A percentile compares a stretch with the other conserved stretches of the same genome.
These are phyloP conservation scores for Ascochyta viciae-villosae DNA, from an alignment of 2,329 filamentous ascomycete genomes.

Conservation along the genomic window DNA sequence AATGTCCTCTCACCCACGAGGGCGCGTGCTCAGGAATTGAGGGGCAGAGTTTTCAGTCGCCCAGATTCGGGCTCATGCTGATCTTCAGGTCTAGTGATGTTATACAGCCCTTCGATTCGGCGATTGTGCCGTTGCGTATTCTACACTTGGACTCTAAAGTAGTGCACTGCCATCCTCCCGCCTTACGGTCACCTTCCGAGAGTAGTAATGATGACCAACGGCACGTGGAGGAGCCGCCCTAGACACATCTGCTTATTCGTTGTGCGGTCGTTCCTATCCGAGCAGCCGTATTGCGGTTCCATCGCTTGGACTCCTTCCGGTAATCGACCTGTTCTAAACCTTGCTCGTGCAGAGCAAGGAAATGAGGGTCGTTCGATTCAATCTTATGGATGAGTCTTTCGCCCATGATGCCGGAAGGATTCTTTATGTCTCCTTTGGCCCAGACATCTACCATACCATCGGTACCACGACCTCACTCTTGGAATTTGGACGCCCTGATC, in stretches of 20 bases:
- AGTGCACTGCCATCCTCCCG: background rate
- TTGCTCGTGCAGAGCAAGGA: background rate
- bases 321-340: background rate
- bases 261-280: background rate
- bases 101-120: background rate
- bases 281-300: background rate
- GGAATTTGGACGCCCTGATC: background rate
- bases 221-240: background rate
- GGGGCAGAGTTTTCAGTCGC: conserved; percentile 7
- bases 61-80: conserved; percentile 4
- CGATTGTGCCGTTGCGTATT: background rate
- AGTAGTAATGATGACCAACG: background rate
- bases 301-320: conserved; percentile 1
- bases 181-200: background rate
- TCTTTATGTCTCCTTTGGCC: background rate
- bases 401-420: conserved; percentile 1
- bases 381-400: conserved; percentile 1
- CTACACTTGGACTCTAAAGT: background rate
- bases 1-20: background rate
- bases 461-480: background rate
- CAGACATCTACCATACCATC: conserved; percentile 1
- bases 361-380: background rate
- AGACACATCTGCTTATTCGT: conserved; percentile 5
- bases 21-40: background rate
- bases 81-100: conserved; percentile 16